Conservation (phyloP, 352 stramenopile species). For the Pythium pyrilobum region DNA sequence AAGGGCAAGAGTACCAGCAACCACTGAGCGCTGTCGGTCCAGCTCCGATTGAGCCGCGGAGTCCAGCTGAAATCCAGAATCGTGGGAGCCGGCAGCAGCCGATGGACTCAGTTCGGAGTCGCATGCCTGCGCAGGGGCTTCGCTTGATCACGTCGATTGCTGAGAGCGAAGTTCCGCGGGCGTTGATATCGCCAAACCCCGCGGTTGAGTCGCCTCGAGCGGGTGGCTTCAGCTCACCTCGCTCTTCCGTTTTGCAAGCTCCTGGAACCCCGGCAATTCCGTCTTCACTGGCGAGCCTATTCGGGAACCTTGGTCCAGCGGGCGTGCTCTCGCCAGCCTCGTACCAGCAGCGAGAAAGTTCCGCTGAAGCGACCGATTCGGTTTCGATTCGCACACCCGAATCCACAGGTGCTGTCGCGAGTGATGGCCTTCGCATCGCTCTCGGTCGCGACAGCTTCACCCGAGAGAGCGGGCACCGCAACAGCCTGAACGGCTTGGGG, state of each 20-base stretch:
- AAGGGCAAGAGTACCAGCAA: constrained; percentile 72
- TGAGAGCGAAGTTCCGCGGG: constrained; percentile 74
- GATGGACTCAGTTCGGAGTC: constrained; percentile 21
- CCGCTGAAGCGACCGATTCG: constrained; percentile 22
- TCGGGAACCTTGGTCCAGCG: constrained; percentile 32
- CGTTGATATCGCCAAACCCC: constrained; percentile 80
- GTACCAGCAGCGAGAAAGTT: constrained; percentile 77
- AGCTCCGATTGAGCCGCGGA: constrained; percentile 42
- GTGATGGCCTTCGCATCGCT: constrained; percentile 66
- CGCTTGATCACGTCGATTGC: constrained; percentile 77
- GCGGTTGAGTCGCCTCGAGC: constrained; percentile 78
- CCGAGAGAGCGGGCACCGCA: constrained; percentile 39
- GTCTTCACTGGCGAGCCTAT: constrained; percentile 47
- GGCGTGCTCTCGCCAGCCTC: constrained; percentile 70
- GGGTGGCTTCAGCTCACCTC: constrained; percentile 71
- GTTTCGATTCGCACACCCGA: constrained; percentile 28
- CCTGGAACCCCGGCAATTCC: constrained; percentile 62
- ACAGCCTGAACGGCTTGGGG: background rate
- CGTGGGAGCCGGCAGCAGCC: constrained; percentile 37
- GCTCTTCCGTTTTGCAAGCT: constrained; percentile 60
- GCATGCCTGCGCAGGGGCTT: constrained; percentile 54
- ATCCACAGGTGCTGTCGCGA: constrained; percentile 15
- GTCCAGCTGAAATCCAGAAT: constrained; percentile 80
- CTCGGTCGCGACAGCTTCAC: constrained; percentile 69
- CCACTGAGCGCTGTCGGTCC: constrained; percentile 25